Evolutionary conservation across 352 stramenopile species (phyloP), one percentile per base, ranked within the genome.

Genomic region (Elongisporangium prolatum): DNA sequence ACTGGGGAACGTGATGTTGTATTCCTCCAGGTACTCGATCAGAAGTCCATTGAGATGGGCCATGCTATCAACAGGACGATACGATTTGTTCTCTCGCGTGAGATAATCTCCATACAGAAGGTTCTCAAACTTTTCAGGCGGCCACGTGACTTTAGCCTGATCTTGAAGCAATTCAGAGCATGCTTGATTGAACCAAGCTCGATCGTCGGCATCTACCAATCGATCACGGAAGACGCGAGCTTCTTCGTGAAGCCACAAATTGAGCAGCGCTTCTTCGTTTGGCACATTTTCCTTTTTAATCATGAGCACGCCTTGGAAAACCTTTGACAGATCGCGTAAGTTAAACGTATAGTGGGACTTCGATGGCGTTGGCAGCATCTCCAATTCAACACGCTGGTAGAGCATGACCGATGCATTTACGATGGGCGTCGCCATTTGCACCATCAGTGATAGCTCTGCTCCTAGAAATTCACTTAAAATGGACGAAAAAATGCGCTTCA

Each of bases 301-400:
- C 92, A 98, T 98, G 22, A 98, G 56, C 20, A 98, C 68, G 54
- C 93, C 93, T 56, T 98, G 92, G 55, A 98, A 97, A 9, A 98
- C 87, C 59, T 97, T 97, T 10, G 82, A 95, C 14, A 98, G 68
- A 71, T 98, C 92, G 7, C 93, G 84, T 28, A 98, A 71, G 56
- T 98, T 98, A 71, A 98, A 98, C 6, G 93, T 98, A 63, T 98
- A 98, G 61, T 98, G 86, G 4, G 86, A 97, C 70, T 96, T 96
- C 18, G 77, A 90, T 4, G 91, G 91, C 5, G 91, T 98, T 16
- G 91, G 91, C 13, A 97, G 69, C 81, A 98, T 83, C 44, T 96
- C 88, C 9, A 87, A 54, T 50, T 97, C 85, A 1, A 98, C 90
- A 9, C 75, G 76, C 38, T 96, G 78, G 54, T 98, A 97, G 2